phyloP scores from a whole-genome alignment of 495 filamentous ascomycete genomes.

The Penicillium steckii region DNA sequence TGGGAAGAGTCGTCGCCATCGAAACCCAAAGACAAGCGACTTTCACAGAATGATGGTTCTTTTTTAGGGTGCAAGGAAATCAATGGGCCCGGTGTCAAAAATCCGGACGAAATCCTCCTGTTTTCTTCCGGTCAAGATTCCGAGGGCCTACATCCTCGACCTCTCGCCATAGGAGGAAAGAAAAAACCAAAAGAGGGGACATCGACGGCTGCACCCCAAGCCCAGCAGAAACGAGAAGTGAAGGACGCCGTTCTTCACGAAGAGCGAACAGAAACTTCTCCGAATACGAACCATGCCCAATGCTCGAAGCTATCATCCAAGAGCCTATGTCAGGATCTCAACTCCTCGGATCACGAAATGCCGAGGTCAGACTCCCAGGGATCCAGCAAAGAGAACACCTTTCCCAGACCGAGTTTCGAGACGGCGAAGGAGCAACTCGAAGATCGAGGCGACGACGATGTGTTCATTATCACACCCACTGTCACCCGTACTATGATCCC shows the following conservation, averaged over 20 bases:
- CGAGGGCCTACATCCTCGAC: slow-evolving; percentile 23
- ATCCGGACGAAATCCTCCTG: slow-evolving; percentile 42
- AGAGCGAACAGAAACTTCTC: slow-evolving; percentile 37
- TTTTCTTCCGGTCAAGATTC: slow-evolving; percentile 34
- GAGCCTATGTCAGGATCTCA: slow-evolving; percentile 31
- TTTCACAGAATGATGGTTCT: slow-evolving; percentile 35
- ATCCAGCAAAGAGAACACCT: slow-evolving; percentile 30
- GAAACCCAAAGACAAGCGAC: slow-evolving; percentile 25
- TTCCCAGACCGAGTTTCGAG: slow-evolving; percentile 9
- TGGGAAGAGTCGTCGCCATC: slow-evolving; percentile 33
- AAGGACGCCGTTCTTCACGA: slow-evolving; percentile 23
- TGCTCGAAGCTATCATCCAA: slow-evolving; percentile 37
- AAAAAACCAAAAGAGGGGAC: slow-evolving; percentile 27
- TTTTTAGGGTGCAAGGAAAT: slow-evolving; percentile 51
- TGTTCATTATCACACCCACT: slow-evolving; percentile 52
- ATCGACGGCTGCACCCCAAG: slow-evolving; percentile 8
- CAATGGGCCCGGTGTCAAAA: slow-evolving; percentile 33
- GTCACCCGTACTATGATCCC: slow-evolving; percentile 42
- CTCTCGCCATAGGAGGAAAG: slow-evolving; percentile 23
- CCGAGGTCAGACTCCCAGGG: slow-evolving; percentile 14
- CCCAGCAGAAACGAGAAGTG: slow-evolving; percentile 15
- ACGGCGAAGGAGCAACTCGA: slow-evolving; percentile 14
- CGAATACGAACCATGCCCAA: slow-evolving; percentile 45
- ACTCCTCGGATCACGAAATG: slow-evolving; percentile 21
- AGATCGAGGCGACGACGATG: slow-evolving; percentile 37